Evolutionary conservation across 1,284 basidiomycete species (phyloP), one percentile per base, ranked within the genome.

Genomic region (Cystobasidium sp.): DNA sequence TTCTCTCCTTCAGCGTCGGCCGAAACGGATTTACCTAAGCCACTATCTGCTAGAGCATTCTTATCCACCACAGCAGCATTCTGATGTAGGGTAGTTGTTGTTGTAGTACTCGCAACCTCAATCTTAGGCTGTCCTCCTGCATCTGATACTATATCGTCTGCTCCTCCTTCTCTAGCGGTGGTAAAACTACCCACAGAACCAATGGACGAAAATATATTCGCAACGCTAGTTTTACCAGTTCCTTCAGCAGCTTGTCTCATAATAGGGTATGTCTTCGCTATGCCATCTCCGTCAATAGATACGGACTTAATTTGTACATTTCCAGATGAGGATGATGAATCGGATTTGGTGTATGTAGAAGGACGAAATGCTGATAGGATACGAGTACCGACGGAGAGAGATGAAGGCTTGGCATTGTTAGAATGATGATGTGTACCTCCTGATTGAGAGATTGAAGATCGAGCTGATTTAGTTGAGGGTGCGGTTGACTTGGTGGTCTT

Each of bases 351-450:
- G 24, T 65, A n/a, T 7, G 63, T n/a, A 12, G 43, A 49, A 4
- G 63, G 41, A 37, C 62, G 62, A 18, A 65, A 65, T 31, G 39
- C 51, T 39, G 65, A 56, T 8, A 53, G 31, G 3, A 68, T 56
- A 9, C 51, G 65, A 20, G 14, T 68, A 1, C 49, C 39, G 5
- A 55, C 47, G 37, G 62, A 65, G 62, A n/a, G 24, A 20, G n/a
- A n/a, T n/a, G n/a, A n/a, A n/a, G n/a, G n/a, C n/a, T n/a, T n/a
- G n/a, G n/a, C n/a, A n/a, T n/a, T n/a, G n/a, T n/a, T n/a, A n/a
- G n/a, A n/a, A n/a, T n/a, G n/a, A 31, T 31, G 31, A 1, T 31
- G 31, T 2, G 31, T 5, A 31, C 31, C 31, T 1, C 31, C 31
- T 31, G 31, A 31, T 31, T 31, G 31, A 31, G 31, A 31, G 31